Conservation (phyloP, 805 yeast genomes). For the Blastobotrys americana region DNA sequence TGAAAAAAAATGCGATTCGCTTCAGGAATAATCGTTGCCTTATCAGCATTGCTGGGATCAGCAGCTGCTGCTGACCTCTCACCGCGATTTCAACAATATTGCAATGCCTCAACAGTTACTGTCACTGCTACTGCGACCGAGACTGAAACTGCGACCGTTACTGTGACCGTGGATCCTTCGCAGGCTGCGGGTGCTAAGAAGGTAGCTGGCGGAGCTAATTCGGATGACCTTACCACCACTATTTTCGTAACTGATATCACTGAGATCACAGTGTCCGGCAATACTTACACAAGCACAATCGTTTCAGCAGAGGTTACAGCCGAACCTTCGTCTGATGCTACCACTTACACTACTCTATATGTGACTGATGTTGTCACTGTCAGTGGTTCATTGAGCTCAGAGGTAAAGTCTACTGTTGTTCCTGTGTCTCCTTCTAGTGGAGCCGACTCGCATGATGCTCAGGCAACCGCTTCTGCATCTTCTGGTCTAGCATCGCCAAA, state of each 20-base stretch:
- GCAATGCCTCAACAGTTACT: neutral
- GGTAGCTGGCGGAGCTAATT: neutral
- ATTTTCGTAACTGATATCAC: neutral
- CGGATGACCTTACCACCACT: neutral
- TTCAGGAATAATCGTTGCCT: no score
- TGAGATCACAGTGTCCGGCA: neutral
- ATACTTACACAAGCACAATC: neutral
- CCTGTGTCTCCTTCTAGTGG: neutral
- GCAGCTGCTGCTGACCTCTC: no score
- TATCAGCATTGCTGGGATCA: no score
- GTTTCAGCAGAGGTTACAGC: neutral
- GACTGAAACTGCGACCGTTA: neutral
- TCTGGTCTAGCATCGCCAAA: neutral
- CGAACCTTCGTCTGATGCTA: neutral
- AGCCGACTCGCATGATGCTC: neutral
- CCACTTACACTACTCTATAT: neutral
- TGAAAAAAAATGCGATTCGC: no score
- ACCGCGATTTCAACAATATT: neutral
- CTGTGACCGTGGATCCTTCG: neutral
- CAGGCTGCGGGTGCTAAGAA: neutral
- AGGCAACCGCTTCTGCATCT: neutral
- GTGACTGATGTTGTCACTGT: neutral
- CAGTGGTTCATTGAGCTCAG: neutral
- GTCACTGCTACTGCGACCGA: neutral
- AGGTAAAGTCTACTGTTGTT: neutral